These are phyloP conservation scores for Cylindricascospora bacillispora DNA, from an alignment of 1,139 yeast species.

Conservation along the genomic window DNA sequence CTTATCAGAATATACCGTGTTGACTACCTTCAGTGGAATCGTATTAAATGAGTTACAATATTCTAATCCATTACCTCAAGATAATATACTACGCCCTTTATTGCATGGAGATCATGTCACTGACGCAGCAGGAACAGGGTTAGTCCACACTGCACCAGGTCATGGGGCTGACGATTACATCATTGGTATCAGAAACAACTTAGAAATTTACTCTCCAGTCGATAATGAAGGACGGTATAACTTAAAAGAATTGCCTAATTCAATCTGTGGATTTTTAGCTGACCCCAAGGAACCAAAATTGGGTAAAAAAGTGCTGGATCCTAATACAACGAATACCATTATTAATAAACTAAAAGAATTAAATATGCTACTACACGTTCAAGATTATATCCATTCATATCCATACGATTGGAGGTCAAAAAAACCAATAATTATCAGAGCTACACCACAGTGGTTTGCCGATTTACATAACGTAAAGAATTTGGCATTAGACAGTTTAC, in stretches of 20 bases:
- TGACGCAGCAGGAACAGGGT: constrained; percentile 76
- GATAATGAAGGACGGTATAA: constrained; percentile 58
- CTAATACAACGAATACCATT: constrained; percentile 40
- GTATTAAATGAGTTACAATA: constrained; percentile 38
- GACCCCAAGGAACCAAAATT: constrained; percentile 32
- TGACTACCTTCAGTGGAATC: constrained; percentile 31
- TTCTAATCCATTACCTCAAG: constrained; percentile 41
- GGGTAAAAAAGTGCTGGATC: constrained; percentile 48
- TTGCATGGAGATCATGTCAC: constrained; percentile 77
- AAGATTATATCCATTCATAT: constrained; percentile 63
- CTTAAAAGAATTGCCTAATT: constrained; percentile 13
- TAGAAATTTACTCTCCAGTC: constrained; percentile 63
- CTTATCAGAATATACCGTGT: constrained; percentile 11
- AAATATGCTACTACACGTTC: constrained; percentile 37
- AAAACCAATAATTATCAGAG: constrained; percentile 84
- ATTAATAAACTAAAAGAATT: constrained; percentile 33
- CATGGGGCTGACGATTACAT: constrained; percentile 92
- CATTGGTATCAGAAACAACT: constrained; percentile 44
- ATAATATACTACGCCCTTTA: constrained; percentile 38
- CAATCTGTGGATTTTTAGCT: constrained; percentile 22
- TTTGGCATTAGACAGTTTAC: constrained; percentile 46
- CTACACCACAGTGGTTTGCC: constrained; percentile 97
- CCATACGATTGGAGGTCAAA: constrained; percentile 98
- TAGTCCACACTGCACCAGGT: constrained; percentile 96
- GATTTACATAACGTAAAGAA: constrained; percentile 65